phyloP scores from a whole-genome alignment of 2,329 filamentous ascomycete species.

The Thielaviopsis musarum region DNA sequence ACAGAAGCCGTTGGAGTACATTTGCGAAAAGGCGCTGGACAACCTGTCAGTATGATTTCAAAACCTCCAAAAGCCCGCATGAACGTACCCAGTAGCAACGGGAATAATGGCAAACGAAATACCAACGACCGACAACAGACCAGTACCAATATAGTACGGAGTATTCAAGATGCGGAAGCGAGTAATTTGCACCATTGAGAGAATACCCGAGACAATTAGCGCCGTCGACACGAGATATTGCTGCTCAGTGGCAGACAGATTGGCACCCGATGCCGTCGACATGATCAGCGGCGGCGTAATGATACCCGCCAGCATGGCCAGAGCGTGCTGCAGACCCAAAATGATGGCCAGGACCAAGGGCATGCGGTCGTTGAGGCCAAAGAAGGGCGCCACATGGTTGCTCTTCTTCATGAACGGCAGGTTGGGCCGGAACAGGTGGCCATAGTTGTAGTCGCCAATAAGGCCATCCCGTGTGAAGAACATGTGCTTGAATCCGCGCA shows the following conservation, averaged over 20 bases:
- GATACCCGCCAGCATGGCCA: slow-evolving; percentile 60
- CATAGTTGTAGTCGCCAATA: slow-evolving; percentile 79
- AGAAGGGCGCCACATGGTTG: slow-evolving; percentile 52
- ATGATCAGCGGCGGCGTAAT: slow-evolving; percentile 69
- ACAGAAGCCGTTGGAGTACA: slow-evolving; percentile 60
- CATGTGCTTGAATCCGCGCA: slow-evolving; percentile 18
- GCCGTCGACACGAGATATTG: slow-evolving; percentile 69
- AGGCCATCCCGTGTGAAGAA: slow-evolving; percentile 52
- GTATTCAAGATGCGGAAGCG: slow-evolving; percentile 57
- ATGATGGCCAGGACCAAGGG: slow-evolving; percentile 58
- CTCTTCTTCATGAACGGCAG: slow-evolving; percentile 63
- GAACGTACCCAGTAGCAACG: slow-evolving; percentile 40
- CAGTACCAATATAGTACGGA: slow-evolving; percentile 59
- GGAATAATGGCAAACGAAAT: slow-evolving; percentile 65
- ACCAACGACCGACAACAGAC: slow-evolving; percentile 62
- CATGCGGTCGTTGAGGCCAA: slow-evolving; percentile 66
- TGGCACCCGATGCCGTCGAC: slow-evolving; percentile 40
- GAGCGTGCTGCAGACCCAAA: slow-evolving; percentile 62
- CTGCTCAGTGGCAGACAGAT: slow-evolving; percentile 41
- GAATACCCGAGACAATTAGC: slow-evolving; percentile 60
- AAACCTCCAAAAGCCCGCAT: not conserved
- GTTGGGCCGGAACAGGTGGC: slow-evolving; percentile 65
- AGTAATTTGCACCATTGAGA: slow-evolving; percentile 63
- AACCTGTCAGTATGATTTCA: not conserved
- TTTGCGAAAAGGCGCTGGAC: slow-evolving; percentile 44